These are phyloP conservation scores for Leccinum subrobustum DNA, from an alignment of 1,284 basidiomycete species.

Conservation along the genomic window DNA sequence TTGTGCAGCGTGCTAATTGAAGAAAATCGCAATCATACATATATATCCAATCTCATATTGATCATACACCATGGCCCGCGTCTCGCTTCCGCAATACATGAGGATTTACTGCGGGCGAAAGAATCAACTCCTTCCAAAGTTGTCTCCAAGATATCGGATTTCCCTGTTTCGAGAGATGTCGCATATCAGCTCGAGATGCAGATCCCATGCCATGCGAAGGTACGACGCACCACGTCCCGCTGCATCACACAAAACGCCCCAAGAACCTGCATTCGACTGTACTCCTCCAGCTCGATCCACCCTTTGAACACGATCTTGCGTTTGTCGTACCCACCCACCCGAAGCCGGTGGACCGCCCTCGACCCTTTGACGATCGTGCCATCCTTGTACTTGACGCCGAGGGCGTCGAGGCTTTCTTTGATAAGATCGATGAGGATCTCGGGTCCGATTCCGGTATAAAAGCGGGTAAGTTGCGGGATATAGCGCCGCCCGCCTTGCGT, in stretches of 20 bases:
- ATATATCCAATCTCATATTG: neutral
- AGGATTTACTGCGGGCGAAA: constrained; percentile 48
- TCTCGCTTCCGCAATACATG: constrained; percentile 47
- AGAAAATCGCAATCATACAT: neutral
- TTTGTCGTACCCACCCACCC: constrained; percentile 63
- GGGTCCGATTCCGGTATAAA: constrained; percentile 63
- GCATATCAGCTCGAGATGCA: constrained; percentile 3
- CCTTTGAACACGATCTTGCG: constrained; percentile 65
- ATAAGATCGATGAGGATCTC: constrained; percentile 50
- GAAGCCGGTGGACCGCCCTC: constrained; percentile 39
- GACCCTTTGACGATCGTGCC: constrained; percentile 26
- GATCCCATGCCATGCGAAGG: neutral
- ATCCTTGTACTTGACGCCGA: constrained; percentile 53
- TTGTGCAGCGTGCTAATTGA: neutral
- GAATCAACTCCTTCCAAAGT: constrained; percentile 64
- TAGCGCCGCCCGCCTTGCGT: constrained; percentile 69
- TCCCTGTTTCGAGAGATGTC: constrained; percentile 42
- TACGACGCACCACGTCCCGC: constrained; percentile 53
- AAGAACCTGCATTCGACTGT: constrained; percentile 41
- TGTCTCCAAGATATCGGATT: constrained; percentile 74
- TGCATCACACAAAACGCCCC: constrained; percentile 68
- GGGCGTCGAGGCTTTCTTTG: constrained; percentile 45
- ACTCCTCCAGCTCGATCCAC: constrained; percentile 65
- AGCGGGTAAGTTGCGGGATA: constrained; percentile 71
- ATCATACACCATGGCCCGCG: neutral